Evolutionary conservation across 2,329 filamentous ascomycete species (phyloP).

Genomic region (Pseudocercospora eumusae): DNA sequence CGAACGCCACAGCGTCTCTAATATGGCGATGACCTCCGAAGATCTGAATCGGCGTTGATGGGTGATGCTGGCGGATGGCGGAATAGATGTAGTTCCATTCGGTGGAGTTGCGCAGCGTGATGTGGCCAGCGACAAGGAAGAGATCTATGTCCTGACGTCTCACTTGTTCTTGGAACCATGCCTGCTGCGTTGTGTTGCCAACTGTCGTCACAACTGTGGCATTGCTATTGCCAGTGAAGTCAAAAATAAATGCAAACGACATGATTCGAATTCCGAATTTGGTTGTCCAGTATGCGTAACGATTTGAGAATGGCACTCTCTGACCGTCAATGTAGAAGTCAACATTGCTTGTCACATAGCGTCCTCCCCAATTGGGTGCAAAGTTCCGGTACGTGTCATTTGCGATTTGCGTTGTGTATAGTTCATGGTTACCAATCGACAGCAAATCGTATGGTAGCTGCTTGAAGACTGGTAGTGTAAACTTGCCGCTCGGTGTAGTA

Average conservation of each 20-base stretch:
- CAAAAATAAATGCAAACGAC: slow-evolving; percentile 55
- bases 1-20: slow-evolving; percentile 65
- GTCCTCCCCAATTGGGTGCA: slow-evolving; percentile 58
- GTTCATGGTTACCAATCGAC: slow-evolving; percentile 64
- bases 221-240: slow-evolving; percentile 60
- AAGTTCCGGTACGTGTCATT: slow-evolving; percentile 64
- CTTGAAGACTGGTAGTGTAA: slow-evolving; percentile 57
- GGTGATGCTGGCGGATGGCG: slow-evolving; percentile 59
- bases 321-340: slow-evolving; percentile 42
- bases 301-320: slow-evolving; percentile 44
- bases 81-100: slow-evolving; percentile 56
- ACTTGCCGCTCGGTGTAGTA: slow-evolving; percentile 57
- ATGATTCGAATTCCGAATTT: slow-evolving; percentile 53
- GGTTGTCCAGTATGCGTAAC: slow-evolving; percentile 53
- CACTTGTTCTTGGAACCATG: slow-evolving; percentile 63
- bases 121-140: slow-evolving; percentile 66
- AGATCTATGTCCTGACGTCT: slow-evolving; percentile 61
- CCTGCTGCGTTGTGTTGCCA: slow-evolving; percentile 53
- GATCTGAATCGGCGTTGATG: slow-evolving; percentile 62
- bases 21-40: slow-evolving; percentile 55
- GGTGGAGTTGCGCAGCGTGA: slow-evolving; percentile 52
- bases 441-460: slow-evolving; percentile 52
- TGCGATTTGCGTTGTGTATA: slow-evolving; percentile 63
- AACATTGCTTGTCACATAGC: slow-evolving; percentile 57
- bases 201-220: slow-evolving; percentile 62